phyloP scores from a whole-genome alignment of 331 rosid genomes.

The Erythrophleum ivorense region DNA sequence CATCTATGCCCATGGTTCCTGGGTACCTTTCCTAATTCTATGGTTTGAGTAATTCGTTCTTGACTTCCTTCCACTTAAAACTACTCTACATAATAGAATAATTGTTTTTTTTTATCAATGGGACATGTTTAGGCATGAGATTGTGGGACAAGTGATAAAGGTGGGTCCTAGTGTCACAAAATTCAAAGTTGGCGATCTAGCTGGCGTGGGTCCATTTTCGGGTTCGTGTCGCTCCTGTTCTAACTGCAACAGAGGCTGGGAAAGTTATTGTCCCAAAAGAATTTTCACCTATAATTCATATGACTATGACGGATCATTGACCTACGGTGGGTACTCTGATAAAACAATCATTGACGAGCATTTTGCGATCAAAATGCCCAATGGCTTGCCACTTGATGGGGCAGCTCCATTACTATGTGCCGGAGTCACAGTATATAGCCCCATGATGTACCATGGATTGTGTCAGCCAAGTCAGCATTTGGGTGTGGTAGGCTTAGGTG shows the following conservation, averaged over 20 bases:
- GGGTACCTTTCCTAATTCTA: background rate
- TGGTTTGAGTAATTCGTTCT: too few relatives aligned
- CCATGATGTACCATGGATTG: too few relatives aligned
- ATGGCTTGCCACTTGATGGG: too few relatives aligned
- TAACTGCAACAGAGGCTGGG: constrained; percentile 31
- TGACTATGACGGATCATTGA: too few relatives aligned
- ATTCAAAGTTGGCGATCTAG: constrained; percentile 43
- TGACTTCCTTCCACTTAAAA: background rate
- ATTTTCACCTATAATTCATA: constrained; percentile 11
- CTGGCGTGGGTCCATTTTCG: constrained; percentile 39
- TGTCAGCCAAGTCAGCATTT: constrained; percentile 29
- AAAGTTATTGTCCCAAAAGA: constrained; percentile 40
- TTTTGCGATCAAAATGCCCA: too few relatives aligned
- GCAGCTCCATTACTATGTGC: too few relatives aligned
- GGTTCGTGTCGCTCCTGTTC: constrained; percentile 44
- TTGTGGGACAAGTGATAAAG: constrained; percentile 44
- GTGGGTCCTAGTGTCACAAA: constrained; percentile 43
- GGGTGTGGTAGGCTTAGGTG: constrained; percentile 46
- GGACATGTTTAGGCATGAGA: constrained; percentile 39
- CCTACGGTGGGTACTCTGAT: too few relatives aligned
- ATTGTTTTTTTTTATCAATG: background rate
- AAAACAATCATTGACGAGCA: too few relatives aligned
- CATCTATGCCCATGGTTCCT: constrained; percentile 30
- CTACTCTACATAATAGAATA: background rate
- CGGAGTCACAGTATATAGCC: too few relatives aligned